A percentile compares a stretch with the other conserved stretches of the same genome.
These are phyloP conservation scores for Desmodesmus armatus DNA, from an alignment of 139 green algal genomes.

Conservation along the genomic window DNA sequence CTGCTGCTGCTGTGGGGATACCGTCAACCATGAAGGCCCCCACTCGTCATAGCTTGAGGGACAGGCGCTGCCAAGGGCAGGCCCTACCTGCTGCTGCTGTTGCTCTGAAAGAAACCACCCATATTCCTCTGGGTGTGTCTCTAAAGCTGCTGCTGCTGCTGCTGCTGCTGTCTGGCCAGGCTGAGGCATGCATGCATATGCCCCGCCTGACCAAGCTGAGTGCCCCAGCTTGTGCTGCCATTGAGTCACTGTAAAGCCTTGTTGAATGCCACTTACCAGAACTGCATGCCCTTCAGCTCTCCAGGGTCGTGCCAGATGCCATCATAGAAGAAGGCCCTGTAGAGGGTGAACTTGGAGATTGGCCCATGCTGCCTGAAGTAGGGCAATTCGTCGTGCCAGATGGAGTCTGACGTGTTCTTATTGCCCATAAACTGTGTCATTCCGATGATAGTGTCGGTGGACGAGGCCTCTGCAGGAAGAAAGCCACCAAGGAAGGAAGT, in stretches of 20 bases:
- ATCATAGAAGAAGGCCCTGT: conserved; percentile 32
- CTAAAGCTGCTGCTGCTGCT: no score
- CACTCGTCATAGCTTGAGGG: no score
- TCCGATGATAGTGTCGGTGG: conserved; percentile 7
- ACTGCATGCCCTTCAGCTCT: conserved; percentile 46
- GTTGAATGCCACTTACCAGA: conserved; percentile 15
- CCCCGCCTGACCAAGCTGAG: no score
- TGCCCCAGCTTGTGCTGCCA: not conserved
- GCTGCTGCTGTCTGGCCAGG: no score
- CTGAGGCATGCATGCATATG: not conserved
- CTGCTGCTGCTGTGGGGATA: no score
- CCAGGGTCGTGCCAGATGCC: conserved; percentile 28
- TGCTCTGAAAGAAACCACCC: no score
- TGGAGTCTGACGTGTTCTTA: conserved; percentile 20
- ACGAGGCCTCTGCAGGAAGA: conserved; percentile 21
- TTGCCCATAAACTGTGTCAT: conserved; percentile 39
- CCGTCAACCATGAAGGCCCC: no score
- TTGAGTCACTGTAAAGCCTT: not conserved
- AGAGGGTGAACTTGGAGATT: conserved; percentile 26
- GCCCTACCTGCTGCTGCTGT: no score
- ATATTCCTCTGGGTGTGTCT: no score
- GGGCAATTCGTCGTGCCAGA: conserved; percentile 27
- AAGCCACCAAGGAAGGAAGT: no score
- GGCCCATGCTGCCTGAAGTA: conserved; percentile 11
- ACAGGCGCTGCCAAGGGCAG: no score